Evolutionary conservation across 148 eudicot species (phyloP), one percentile per base, ranked within the genome.

Genomic region (Bassia scoparia): DNA sequence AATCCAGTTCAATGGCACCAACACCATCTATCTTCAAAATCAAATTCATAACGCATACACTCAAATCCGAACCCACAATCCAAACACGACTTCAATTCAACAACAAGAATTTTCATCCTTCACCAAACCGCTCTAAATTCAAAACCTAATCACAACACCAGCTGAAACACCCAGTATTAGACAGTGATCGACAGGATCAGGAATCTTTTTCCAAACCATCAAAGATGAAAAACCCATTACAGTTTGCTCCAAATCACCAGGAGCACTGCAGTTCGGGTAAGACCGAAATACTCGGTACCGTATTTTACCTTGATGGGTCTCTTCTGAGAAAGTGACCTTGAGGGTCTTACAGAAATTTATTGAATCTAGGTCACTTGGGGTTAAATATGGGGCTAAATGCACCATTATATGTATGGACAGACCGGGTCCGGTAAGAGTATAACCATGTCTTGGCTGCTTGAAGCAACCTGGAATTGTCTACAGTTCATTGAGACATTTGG

Each of bases 391-490:
- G 21, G 91, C 83, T 33, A 92, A 87, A 61, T 95, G 99, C 50
- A 95, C 99, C 0, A 67, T 95, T 0, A 95, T 95, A 92, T 90
- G 96, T 95, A 95, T 41, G 99, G 99, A 9, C 96, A 97, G 0
- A 95, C 99, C 0, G 99, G 99, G n/a, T 87, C 97, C 15, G 99
- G 99, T 8, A 95, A 95, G 79, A 92, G 97, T 58, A 91, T 92
- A 55, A 95, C 93, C 15, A 95, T 95, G 99, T 92, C n/a, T 95
- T 71, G 97, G 97, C 41, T 82, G 84, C 65, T 67, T 79, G 33
- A 95, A 85, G 84, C 93, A 91, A 52, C 96, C 84, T 5, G 97
- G 99, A 77, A 95, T 95, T 33, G 97, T 95, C 13, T 92, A 92
- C n/a, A 81, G 74, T 60, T 77, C 94, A 59, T 79, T 92, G 78